These are phyloP conservation scores for Sporopachydermia lactativora DNA, from an alignment of 805 yeast genomes.

Conservation along the genomic window DNA sequence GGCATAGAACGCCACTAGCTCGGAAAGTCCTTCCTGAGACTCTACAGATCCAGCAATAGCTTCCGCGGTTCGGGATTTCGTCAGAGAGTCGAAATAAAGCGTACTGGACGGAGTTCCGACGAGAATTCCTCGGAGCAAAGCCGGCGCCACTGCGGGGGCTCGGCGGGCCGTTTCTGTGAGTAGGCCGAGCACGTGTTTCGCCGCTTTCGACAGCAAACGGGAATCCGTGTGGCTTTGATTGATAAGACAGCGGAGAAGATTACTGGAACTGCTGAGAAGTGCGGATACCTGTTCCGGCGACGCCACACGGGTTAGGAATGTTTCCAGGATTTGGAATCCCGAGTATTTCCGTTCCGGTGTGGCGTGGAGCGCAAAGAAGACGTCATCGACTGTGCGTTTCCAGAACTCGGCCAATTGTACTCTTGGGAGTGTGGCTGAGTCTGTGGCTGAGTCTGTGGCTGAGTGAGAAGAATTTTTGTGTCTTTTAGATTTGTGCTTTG, in stretches of 20 bases:
- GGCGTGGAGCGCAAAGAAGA: constrained; percentile 59
- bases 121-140: constrained; percentile 22
- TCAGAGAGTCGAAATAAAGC: constrained; percentile 59
- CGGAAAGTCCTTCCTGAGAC: constrained; percentile 5
- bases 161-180: constrained; percentile 26
- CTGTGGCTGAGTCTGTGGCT: constrained; percentile 15
- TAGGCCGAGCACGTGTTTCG: constrained; percentile 34
- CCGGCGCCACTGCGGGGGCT: constrained; percentile 23
- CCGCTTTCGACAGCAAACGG: constrained; percentile 53
- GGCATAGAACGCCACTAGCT: constrained; percentile 13
- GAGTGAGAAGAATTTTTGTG: constrained; percentile 15
- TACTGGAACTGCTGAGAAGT: constrained; percentile 38
- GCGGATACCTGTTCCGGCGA: constrained; percentile 9
- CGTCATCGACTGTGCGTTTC: constrained; percentile 67
- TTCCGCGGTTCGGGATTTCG: constrained; percentile 57
- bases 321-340: constrained; percentile 64
- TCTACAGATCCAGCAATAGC: constrained; percentile 14
- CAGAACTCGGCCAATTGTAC: constrained; percentile 52
- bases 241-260: constrained; percentile 56
- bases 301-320: constrained; percentile 20
- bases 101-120: constrained; percentile 33
- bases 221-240: constrained; percentile 60
- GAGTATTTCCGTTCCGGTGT: constrained; percentile 78
- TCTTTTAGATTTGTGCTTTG: constrained; percentile 16
- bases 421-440: constrained; percentile 16